These are phyloP conservation scores for Kernera saxatilis DNA, from an alignment of 345 rosid species.

Conservation along the genomic window DNA sequence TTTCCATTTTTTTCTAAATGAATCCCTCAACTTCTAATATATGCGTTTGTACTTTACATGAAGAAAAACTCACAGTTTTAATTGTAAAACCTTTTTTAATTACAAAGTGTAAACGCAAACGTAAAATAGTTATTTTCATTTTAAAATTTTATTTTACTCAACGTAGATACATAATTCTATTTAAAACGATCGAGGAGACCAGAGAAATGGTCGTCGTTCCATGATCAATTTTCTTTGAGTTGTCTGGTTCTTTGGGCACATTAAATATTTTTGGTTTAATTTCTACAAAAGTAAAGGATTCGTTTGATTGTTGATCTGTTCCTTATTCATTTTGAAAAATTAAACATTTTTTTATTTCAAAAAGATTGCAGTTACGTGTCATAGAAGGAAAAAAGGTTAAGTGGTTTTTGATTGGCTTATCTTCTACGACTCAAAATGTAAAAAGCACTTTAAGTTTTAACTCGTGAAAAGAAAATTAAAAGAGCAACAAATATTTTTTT, in stretches of 20 bases:
- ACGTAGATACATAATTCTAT: not conserved
- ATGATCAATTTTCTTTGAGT: not conserved
- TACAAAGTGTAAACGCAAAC: too few relatives aligned
- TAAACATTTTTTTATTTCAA: too few relatives aligned
- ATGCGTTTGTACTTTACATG: not conserved
- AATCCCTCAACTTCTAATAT: too few relatives aligned
- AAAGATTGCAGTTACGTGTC: not conserved
- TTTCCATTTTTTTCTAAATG: too few relatives aligned
- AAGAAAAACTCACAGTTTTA: not conserved
- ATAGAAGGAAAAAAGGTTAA: not conserved
- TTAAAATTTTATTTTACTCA: not conserved
- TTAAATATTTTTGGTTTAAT: not conserved
- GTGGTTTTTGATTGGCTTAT: slow-evolving; percentile 10
- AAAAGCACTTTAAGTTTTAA: not conserved
- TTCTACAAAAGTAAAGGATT: not conserved
- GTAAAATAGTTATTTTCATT: not conserved
- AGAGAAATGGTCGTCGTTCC: not conserved
- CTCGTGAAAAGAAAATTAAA: not conserved
- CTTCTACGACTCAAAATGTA: slow-evolving; percentile 3
- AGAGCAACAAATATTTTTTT: not conserved
- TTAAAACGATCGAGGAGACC: not conserved
- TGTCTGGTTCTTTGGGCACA: not conserved
- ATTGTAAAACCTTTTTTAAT: not conserved
- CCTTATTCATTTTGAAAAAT: not conserved
- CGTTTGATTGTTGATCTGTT: not conserved